Conservation (phyloP, 805 yeast species). For the Saturnispora zaruensis region DNA sequence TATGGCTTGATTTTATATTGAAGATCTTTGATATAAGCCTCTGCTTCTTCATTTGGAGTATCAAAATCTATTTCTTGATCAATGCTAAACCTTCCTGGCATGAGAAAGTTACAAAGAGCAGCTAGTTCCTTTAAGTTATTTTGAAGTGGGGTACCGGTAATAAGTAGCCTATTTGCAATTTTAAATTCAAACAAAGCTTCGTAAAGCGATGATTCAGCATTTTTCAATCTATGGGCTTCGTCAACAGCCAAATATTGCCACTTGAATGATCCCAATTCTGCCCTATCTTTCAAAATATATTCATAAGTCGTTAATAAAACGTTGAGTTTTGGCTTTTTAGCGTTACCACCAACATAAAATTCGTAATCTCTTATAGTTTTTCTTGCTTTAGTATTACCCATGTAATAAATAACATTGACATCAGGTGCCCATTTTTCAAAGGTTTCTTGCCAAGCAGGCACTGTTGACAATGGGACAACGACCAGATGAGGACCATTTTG, state of each 20-base stretch:
- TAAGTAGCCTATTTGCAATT: slow-evolving; percentile 74
- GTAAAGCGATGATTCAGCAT: slow-evolving; percentile 86
- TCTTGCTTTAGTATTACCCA: slow-evolving; percentile 88
- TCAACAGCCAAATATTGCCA: slow-evolving; percentile 98
- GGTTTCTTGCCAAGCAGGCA: slow-evolving; percentile 99
- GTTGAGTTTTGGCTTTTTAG: slow-evolving; percentile 76
- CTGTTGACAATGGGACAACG: slow-evolving; percentile 91
- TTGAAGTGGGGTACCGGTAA: slow-evolving; percentile 97
- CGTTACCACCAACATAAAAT: slow-evolving; percentile 53
- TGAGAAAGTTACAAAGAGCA: slow-evolving; percentile 86
- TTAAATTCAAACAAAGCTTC: slow-evolving; percentile 79
- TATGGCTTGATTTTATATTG: slow-evolving; percentile 85
- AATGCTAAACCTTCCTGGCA: slow-evolving; percentile 88
- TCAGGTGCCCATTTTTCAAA: slow-evolving; percentile 98
- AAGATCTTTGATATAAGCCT: slow-evolving; percentile 74
- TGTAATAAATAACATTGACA: slow-evolving; percentile 80
- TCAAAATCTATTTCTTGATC: slow-evolving; percentile 96
- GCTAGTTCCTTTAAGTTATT: slow-evolving; percentile 93
- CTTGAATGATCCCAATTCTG: slow-evolving; percentile 68
- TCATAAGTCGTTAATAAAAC: slow-evolving; percentile 92
- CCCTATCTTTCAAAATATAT: slow-evolving; percentile 82
- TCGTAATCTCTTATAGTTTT: slow-evolving; percentile 76
- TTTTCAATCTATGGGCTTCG: slow-evolving; percentile 95
- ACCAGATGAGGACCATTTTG: slow-evolving; percentile 97
- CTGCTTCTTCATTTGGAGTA: slow-evolving; percentile 79